These are phyloP conservation scores for Cytidiella melzeri DNA, from an alignment of 768 basidiomycete species.

Conservation along the genomic window DNA sequence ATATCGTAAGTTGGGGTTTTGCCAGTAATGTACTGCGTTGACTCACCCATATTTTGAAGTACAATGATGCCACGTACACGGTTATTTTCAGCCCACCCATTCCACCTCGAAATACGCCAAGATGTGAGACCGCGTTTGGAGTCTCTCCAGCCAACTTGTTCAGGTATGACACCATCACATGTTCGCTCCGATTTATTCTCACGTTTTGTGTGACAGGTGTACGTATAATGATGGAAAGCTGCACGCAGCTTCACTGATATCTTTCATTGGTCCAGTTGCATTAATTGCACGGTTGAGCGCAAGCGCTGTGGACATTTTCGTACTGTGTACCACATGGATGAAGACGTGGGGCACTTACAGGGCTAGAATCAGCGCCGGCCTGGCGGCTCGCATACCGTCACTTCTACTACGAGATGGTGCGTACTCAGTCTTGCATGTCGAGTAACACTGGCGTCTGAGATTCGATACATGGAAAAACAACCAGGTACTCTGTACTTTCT, in stretches of 20 bases:
- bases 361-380: background rate
- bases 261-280: background rate
- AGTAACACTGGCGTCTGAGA: too few species aligned
- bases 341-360: background rate
- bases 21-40: background rate
- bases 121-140: background rate
- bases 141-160: background rate
- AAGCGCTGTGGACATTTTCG: background rate
- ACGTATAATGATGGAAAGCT: too few species aligned
- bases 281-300: background rate
- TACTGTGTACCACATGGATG: background rate
- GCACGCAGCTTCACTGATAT: too few species aligned
- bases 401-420: background rate
- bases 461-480: too few species aligned
- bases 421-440: background rate
- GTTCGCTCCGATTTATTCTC: too few species aligned
- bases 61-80: background rate
- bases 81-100: background rate
- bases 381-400: background rate
- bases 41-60: background rate
- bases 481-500: background rate
- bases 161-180: background rate
- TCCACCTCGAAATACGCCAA: background rate
- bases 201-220: too few species aligned
- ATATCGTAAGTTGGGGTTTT: background rate